Base-by-base conservation (phyloP, 129 eudicot genomes). In the Silybum marianum region DNA sequence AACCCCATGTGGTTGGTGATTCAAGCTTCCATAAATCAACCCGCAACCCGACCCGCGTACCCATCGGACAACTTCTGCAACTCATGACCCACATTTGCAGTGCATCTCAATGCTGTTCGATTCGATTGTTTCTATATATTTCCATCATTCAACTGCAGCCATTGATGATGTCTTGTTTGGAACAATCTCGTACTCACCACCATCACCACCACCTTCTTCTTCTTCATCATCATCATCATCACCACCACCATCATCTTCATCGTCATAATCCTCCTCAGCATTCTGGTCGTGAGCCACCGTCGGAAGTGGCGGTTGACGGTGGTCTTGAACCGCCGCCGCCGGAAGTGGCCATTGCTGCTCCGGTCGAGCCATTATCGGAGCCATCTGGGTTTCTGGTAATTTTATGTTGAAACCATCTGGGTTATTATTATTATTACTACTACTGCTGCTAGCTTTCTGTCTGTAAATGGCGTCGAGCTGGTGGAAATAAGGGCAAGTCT, bases 401-500 rank as follows among this genome's bases (percentile, higher is more conserved):
- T 87, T 88, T 4, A 81, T 10, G 1, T 9, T 18, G 30, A 76
- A 71, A 72, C 77, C 84, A 39, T 7, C 11, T 0, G 82, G 69
- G 36, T 32, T 32, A 4, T 32, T 32, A 0, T 32, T 32, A 32
- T 32, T 32, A 19, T 67, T 73, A 23, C 74, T 32, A 1, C n/a
- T 67, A 1, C 82, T 83, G 1, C 32, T 19, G 19, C 80, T 82
- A 5, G 86, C 90, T 81, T 82, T 91, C 71, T 91, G 93, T 16
- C 89, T 84, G 88, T 94, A 94, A 10, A 94, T 86, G 12, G 93
- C 98, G 25, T 94, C 98, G 0, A 94, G 89, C 80, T 90, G 95
- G 82, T 94, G 96, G 72, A 94, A 94, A 73, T 94, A 94, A 0
- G 98, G 98, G 78, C 98, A 94, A 0, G 98, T 94, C 68, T 94